Evolutionary conservation across 768 basidiomycete species (phyloP).

Genomic region (Brasilioporus rufonigricans): DNA sequence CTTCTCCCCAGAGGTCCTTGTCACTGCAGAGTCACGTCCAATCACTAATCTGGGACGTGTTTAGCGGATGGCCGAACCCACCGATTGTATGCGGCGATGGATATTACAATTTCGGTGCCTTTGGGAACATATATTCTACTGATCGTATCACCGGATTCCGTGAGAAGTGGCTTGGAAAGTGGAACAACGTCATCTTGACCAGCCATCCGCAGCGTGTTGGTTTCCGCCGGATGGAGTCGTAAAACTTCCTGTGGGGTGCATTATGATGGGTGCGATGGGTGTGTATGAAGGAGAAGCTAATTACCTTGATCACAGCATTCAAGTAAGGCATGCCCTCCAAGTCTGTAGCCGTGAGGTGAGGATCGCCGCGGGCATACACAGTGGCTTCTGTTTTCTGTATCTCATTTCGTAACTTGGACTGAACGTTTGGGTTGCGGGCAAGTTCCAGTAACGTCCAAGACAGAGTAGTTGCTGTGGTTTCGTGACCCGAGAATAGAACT

Average conservation of each 20-base stretch:
- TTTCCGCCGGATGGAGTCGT: conserved; percentile 46
- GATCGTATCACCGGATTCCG: conserved; percentile 43
- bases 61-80: conserved; percentile 13
- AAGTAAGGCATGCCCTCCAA: conserved; percentile 50
- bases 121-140: conserved; percentile 47
- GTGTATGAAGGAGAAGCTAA: background rate
- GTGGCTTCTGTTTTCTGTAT: conserved; percentile 5
- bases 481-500: conserved; percentile 31
- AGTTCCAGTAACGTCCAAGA: conserved; percentile 63
- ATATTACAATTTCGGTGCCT: conserved; percentile 47
- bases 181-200: conserved; percentile 55
- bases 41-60: background rate
- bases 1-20: conserved; percentile 23
- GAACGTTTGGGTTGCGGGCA: conserved; percentile 51
- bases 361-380: background rate
- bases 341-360: conserved; percentile 30
- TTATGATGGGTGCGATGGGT: conserved; percentile 23
- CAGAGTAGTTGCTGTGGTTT: conserved; percentile 45
- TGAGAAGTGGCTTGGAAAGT: conserved; percentile 49
- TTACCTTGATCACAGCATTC: conserved; percentile 34
- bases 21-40: conserved; percentile 1
- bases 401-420: conserved; percentile 50
- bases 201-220: conserved; percentile 51
- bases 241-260: conserved; percentile 40
- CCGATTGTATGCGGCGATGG: conserved; percentile 57